Conservation (phyloP, 192 early-diverging fungal genomes). For the Umbelopsis vinacea region DNA sequence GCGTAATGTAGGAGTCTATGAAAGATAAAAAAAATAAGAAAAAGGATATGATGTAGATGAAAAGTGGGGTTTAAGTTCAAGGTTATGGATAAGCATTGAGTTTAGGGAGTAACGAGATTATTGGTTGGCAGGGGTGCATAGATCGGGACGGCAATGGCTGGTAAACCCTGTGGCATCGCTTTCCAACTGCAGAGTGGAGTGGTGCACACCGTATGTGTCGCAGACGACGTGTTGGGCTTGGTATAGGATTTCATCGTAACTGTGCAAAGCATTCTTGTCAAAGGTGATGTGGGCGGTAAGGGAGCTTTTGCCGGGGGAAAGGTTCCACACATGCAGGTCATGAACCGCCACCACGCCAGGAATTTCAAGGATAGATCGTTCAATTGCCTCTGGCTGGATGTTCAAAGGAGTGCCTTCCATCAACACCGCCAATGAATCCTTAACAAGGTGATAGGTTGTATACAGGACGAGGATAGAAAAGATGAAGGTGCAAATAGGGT, state of each 20-base stretch:
- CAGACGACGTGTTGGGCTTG: constrained; percentile 57
- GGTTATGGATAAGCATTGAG: no score
- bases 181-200: constrained; percentile 61
- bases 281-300: constrained; percentile 39
- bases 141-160: constrained; percentile 53
- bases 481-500: constrained; percentile 82
- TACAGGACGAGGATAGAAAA: constrained; percentile 77
- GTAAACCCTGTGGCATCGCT: constrained; percentile 39
- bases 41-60: no score
- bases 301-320: constrained; percentile 55
- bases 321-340: constrained; percentile 61
- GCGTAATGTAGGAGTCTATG: no score
- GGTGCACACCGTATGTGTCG: constrained; percentile 55
- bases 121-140: constrained; percentile 30
- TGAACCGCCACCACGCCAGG: constrained; percentile 54
- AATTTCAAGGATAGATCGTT: constrained; percentile 43
- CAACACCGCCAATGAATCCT: constrained; percentile 65
- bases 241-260: constrained; percentile 53
- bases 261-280: constrained; percentile 33
- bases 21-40: no score
- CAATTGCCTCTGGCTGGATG: constrained; percentile 54
- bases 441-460: constrained; percentile 71
- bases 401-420: constrained; percentile 73
- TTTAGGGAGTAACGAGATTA: background rate
- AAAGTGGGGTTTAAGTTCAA: no score